Percentiles rank a stretch among this genome's conserved stretches.
Evolutionary conservation across 2,329 filamentous ascomycete species (phyloP).

Genomic region (Fusarium decemcellulare): DNA sequence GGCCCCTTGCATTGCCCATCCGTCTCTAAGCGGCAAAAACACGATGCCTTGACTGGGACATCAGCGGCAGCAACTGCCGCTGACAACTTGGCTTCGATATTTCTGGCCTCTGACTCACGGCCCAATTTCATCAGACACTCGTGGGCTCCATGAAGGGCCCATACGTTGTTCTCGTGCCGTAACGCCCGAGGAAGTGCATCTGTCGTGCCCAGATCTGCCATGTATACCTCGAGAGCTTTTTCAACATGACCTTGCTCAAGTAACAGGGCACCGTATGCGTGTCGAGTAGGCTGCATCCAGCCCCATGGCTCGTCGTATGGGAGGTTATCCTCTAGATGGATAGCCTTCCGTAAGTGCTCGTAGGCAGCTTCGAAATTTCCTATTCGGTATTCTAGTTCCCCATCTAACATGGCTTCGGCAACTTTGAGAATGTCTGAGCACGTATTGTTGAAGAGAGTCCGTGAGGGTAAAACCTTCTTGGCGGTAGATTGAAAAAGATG

Average conservation of each 20-base stretch:
- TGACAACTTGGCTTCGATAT: neutral
- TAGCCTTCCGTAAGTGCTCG: conserved; percentile 68
- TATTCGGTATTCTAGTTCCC: conserved; percentile 79
- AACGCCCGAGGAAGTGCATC: conserved; percentile 73
- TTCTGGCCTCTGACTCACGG: conserved; percentile 54
- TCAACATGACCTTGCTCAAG: conserved; percentile 75
- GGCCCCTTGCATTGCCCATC: neutral
- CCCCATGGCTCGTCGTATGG: conserved; percentile 84
- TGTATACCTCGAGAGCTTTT: conserved; percentile 70
- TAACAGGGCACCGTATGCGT: conserved; percentile 78
- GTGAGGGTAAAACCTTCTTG: conserved; percentile 66
- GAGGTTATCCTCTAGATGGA: conserved; percentile 72
- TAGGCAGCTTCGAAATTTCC: conserved; percentile 73
- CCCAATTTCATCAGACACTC: conserved; percentile 74
- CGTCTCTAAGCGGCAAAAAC: conserved; percentile 23
- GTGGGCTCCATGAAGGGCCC: conserved; percentile 80
- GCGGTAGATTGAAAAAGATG: conserved; percentile 66
- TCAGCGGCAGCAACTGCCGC: conserved; percentile 14
- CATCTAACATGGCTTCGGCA: conserved; percentile 77
- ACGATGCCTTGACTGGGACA: conserved; percentile 20
- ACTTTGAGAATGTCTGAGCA: conserved; percentile 72
- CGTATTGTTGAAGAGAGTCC: conserved; percentile 65
- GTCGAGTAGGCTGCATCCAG: conserved; percentile 83
- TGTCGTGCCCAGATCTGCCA: conserved; percentile 72
- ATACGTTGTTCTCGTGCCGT: conserved; percentile 81